These are phyloP conservation scores for Zoysia japonica DNA, from an alignment of 176 grass and related monocot species.

Conservation along the genomic window DNA sequence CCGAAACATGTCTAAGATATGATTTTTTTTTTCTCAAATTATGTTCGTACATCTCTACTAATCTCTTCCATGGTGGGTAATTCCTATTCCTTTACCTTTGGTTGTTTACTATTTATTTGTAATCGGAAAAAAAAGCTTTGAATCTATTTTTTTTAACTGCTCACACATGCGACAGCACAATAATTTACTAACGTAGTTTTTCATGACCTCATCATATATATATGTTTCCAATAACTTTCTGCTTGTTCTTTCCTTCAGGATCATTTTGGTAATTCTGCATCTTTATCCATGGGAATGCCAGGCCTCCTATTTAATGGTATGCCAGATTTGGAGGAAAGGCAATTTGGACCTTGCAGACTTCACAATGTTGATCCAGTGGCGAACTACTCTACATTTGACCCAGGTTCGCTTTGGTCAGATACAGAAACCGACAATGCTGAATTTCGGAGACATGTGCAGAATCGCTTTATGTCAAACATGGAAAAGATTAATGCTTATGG, in stretches of 20 bases:
- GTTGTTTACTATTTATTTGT: background rate
- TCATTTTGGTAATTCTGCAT: slow-evolving; percentile 38
- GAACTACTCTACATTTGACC: slow-evolving; percentile 25
- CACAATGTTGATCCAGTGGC: slow-evolving; percentile 21
- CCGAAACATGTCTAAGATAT: background rate
- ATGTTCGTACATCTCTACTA: background rate
- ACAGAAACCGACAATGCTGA: slow-evolving; percentile 29
- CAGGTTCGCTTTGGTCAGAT: slow-evolving; percentile 36
- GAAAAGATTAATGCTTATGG: slow-evolving; percentile 44
- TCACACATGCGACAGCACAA: background rate
- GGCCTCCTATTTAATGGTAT: slow-evolving; percentile 18
- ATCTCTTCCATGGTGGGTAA: background rate
- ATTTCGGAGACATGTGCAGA: slow-evolving; percentile 22
- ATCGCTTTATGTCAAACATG: slow-evolving; percentile 38
- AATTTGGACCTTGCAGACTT: slow-evolving; percentile 36
- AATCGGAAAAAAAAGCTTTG: background rate
- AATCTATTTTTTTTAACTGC: background rate
- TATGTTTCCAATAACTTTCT: background rate
- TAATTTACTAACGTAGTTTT: background rate
- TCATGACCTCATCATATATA: background rate
- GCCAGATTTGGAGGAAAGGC: slow-evolving; percentile 31
- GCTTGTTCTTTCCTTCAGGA: slow-evolving; percentile 32
- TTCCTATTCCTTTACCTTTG: background rate
- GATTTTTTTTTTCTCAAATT: background rate
- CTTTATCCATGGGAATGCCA: slow-evolving; percentile 25